phyloP scores from a whole-genome alignment of 2,329 filamentous ascomycete genomes.

The Alternaria sp. region DNA sequence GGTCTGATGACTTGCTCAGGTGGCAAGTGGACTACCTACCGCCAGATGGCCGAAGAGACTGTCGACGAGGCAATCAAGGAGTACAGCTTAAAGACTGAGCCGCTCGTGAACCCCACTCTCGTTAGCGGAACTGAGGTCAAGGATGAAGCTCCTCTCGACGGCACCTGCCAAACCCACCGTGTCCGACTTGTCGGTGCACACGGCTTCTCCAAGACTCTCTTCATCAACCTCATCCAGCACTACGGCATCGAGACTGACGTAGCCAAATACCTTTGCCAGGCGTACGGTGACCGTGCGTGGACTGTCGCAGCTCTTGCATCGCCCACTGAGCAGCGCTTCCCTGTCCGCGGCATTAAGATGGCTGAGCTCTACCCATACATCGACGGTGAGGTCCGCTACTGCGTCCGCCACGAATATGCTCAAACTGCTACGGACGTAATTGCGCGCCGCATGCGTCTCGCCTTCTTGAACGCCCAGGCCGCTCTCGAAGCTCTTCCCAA shows the following conservation, averaged over 20 bases:
- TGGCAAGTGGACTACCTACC: slow-evolving; percentile 93
- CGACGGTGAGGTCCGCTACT: slow-evolving; percentile 90
- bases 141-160: slow-evolving; percentile 75
- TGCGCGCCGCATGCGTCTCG: slow-evolving; percentile 82
- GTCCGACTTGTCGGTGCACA: slow-evolving; percentile 85
- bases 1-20: slow-evolving; percentile 86
- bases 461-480: slow-evolving; percentile 92
- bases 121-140: slow-evolving; percentile 77
- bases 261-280: slow-evolving; percentile 84
- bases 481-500: slow-evolving; percentile 84
- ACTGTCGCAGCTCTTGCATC: slow-evolving; percentile 82
- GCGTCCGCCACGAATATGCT: slow-evolving; percentile 87
- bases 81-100: slow-evolving; percentile 69
- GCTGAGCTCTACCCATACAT: slow-evolving; percentile 86
- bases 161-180: slow-evolving; percentile 83
- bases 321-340: slow-evolving; percentile 81
- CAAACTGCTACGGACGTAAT: slow-evolving; percentile 90
- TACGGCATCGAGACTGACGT: slow-evolving; percentile 92
- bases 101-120: slow-evolving; percentile 68
- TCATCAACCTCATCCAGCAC: slow-evolving; percentile 95
- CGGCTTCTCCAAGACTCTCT: slow-evolving; percentile 87
- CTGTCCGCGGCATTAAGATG: slow-evolving; percentile 82
- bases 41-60: slow-evolving; percentile 90
- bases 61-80: slow-evolving; percentile 80
- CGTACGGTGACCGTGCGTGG: slow-evolving; percentile 94